Evolutionary conservation across 768 basidiomycete species (phyloP), one percentile per base, ranked within the genome.

Genomic region (Lentinula detonsa): DNA sequence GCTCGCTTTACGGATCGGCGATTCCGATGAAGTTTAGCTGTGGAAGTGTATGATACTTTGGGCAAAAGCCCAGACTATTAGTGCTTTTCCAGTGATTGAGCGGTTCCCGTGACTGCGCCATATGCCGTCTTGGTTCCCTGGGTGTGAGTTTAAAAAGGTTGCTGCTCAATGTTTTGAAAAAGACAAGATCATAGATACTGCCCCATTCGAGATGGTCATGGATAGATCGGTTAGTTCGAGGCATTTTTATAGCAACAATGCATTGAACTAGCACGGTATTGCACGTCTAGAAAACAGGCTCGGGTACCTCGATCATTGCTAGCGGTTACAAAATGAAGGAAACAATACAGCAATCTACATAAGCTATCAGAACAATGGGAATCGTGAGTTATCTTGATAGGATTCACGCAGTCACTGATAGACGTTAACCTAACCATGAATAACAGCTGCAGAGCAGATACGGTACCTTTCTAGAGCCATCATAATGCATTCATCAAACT

Each of bases 1-100:
- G 57, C 8, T 63, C 69, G 28, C 67, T 72, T n/a, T 76, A 42
- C 75, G 74, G 10, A 71, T 75, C 34, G 68, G 75, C 48, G 61
- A 65, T 8, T 71, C 69, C 23, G 50, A 42, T 13, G 18, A n/a
- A 0, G n/a, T 33, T 18, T n/a, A 23, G 54, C 54, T 18, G 18
- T 21, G 18, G n/a, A 39, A 42, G 13, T 18, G 1, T 1, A n/a
- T 5, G 21, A 56, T 40, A 28, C n/a, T 10, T 18, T 42, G 3
- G 3, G 46, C 35, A 51, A 7, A 28, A 48, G 9, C 57, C 34
- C 15, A 21, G 21, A 16, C 4, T 50, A 10, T 15, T 15, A 34
- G 46, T 33, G 9, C 39, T 50, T 48, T 56, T 40, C 16, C 54
- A 9, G 35, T 28, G 7, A 35, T 46, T 31, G 21, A 39, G 21